phyloP scores from a whole-genome alignment of 2,329 filamentous ascomycete genomes.

The Septoria petroselini region DNA sequence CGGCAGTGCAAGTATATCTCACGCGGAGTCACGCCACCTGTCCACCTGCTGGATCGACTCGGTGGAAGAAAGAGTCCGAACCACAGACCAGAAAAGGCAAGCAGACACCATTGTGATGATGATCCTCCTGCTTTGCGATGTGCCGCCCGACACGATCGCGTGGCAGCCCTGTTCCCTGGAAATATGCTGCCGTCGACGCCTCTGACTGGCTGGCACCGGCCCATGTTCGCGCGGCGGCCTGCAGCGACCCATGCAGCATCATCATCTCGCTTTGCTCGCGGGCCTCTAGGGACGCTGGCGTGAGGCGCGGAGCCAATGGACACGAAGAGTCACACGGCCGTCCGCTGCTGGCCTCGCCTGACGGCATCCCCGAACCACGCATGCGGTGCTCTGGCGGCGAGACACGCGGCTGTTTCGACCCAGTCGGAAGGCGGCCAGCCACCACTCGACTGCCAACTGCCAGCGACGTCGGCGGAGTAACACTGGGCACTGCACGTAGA shows the following conservation, averaged over 20 bases:
- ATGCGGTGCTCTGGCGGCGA: not conserved
- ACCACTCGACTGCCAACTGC: too few species aligned
- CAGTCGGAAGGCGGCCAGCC: not conserved
- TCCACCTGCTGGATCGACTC: too few species aligned
- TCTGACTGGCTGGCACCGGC: not conserved
- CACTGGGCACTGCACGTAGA: too few species aligned
- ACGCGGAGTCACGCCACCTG: too few species aligned
- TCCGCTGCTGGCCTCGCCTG: not conserved
- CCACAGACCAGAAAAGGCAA: not conserved
- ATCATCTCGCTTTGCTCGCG: slow-evolving; percentile 14
- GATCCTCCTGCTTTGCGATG: not conserved
- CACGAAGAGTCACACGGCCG: not conserved
- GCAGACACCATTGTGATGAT: not conserved
- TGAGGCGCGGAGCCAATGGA: slow-evolving; percentile 3
- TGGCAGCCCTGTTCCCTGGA: slow-evolving; percentile 6
- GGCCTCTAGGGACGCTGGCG: not conserved
- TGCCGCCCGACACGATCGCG: slow-evolving; percentile 7
- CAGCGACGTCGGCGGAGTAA: slow-evolving; percentile 1
- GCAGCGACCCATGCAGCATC: slow-evolving; percentile 10
- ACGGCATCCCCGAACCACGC: slow-evolving; percentile 2
- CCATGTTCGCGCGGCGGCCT: not conserved
- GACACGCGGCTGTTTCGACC: not conserved
- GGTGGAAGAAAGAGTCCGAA: too few species aligned
- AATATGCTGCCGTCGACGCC: too few species aligned
- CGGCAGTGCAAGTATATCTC: too few species aligned